Base-by-base conservation (phyloP, 2,329 filamentous ascomycete genomes). In the Rhynchosporium secalis region DNA sequence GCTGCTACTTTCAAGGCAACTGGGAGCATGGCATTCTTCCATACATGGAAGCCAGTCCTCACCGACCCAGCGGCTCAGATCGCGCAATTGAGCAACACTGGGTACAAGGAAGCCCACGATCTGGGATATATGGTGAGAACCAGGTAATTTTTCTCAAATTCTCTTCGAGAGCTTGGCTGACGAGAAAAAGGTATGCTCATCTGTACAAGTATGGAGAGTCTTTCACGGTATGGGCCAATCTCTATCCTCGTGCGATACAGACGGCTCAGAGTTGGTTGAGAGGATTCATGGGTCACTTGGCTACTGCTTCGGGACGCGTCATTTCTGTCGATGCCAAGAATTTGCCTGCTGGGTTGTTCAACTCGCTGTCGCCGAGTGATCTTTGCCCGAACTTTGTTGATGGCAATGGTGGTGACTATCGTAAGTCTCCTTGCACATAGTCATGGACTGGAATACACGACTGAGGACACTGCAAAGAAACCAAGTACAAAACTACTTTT, bases 191-290 rank as follows among this genome's bases (percentile, higher is more conserved):
- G 67, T 81, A 80, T 68, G 77, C 79, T 0, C 72, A 80, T 43
- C 77, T 88, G 20, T 83, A 83, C 66, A 68, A 71, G 1, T 77
- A 71, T 38, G 70, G 68, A 1, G 56, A 74, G 0, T 75, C 77
- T 1, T 87, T 88, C 68, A 76, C 81, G 8, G 80, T 86, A 6
- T 90, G 85, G 84, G 81, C 85, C 20, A 90, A 89, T 71, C 83
- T 86, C 68, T 89, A 89, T 72, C 81, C 83, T 5, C 80, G 84
- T 5, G 85, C 87, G 0, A 76, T 88, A 10, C 83, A 88, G 71
- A 86, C 85, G 1, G 85, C 85, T 1, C 77, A 82, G 57, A 78
- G 85, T 51, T 89, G 89, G 65, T 77, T 85, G 1, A 80, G 80
- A 38, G 86, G 86, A 7, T 89, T 83, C 69, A 72, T 89, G 0